Evolutionary conservation across 805 yeast species (phyloP), one percentile per base, ranked within the genome.

Genomic region (Wickerhamiella azyma): DNA sequence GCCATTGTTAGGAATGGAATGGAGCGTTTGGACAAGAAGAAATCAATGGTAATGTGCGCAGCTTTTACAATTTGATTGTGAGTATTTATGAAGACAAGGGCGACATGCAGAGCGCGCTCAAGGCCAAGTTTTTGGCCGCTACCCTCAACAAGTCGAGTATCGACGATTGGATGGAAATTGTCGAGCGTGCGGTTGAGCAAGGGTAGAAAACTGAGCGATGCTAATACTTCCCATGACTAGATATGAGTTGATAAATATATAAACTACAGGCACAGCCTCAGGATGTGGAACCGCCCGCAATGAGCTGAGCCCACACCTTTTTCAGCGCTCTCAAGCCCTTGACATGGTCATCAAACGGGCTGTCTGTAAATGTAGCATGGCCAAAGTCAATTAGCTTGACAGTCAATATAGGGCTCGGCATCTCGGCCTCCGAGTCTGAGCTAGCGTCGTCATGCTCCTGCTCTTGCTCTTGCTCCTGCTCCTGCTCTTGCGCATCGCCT

Each of bases 361-460:
- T 85, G 48, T 70, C 48, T 0, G 72, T 69, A 48, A 73, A 64
- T 50, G 66, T 72, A 0, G 96, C 75, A 59, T 92, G 97, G 1
- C 96, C 96, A 67, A 92, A 86, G 62, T 92, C 98, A 6, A 92
- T 85, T 41, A 88, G 55, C 33, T 76, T 71, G 44, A 85, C 64
- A 5, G 74, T 64, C 50, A 88, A 79, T 41, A 84, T 59, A 33
- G 11, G 17, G 17, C 9, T 14, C n/a, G 18, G 37, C n/a, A 21
- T 24, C 2, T 37, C 47, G 5, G 18, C 9, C 17, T 39, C 65
- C 1, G 38, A 26, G 6, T 38, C 39, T 19, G 13, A 5, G 5
- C 63, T 67, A 1, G 59, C 67, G 2, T 56, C 63, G 8, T 59
- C 63, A 5, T 58, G 57, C 11, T 61, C 63, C 2, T 59, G 55